A percentile compares a stretch with the other conserved stretches of the same genome.
Evolutionary conservation across 176 grass and related monocot species (phyloP).

Genomic region (Aegilops tauschii): DNA sequence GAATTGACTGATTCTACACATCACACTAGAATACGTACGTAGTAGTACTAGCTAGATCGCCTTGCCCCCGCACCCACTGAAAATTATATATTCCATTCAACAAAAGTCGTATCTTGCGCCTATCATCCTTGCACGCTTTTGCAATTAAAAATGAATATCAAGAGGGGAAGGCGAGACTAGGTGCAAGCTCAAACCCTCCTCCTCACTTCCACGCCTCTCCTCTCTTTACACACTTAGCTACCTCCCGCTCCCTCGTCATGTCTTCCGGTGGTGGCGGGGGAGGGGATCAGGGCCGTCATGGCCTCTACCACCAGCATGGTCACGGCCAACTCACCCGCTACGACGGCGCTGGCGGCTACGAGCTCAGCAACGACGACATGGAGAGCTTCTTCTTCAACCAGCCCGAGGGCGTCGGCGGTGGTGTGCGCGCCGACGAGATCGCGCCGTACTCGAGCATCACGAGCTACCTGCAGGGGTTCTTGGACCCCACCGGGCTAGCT

Average conservation of each 20-base stretch:
- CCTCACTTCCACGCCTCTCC: conserved; percentile 38
- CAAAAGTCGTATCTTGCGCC: conserved; percentile 49
- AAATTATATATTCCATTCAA: conserved; percentile 27
- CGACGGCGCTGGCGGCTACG: conserved; percentile 22
- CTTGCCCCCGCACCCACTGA: conserved; percentile 20
- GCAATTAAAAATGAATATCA: conserved; percentile 19
- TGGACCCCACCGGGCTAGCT: conserved; percentile 35
- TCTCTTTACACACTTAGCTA: conserved; percentile 44
- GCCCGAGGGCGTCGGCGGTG: background rate
- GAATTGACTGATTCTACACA: conserved; percentile 4
- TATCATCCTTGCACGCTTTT: conserved; percentile 46
- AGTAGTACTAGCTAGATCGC: conserved; percentile 17
- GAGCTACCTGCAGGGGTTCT: conserved; percentile 45
- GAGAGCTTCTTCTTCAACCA: conserved; percentile 58
- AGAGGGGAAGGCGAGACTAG: conserved; percentile 20
- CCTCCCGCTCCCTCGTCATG: conserved; percentile 29
- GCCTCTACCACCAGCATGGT: conserved; percentile 22
- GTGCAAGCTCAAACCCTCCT: conserved; percentile 38
- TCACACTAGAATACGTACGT: background rate
- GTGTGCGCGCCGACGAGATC: conserved; percentile 31
- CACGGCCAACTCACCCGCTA: background rate
- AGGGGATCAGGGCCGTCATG: conserved; percentile 29
- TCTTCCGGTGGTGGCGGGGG: conserved; percentile 48
- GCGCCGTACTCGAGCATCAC: conserved; percentile 43
- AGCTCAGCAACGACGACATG: conserved; percentile 35